Evolutionary conservation across 2,329 filamentous ascomycete genomes (phyloP).

Genomic region (Karstenula rhodostoma): DNA sequence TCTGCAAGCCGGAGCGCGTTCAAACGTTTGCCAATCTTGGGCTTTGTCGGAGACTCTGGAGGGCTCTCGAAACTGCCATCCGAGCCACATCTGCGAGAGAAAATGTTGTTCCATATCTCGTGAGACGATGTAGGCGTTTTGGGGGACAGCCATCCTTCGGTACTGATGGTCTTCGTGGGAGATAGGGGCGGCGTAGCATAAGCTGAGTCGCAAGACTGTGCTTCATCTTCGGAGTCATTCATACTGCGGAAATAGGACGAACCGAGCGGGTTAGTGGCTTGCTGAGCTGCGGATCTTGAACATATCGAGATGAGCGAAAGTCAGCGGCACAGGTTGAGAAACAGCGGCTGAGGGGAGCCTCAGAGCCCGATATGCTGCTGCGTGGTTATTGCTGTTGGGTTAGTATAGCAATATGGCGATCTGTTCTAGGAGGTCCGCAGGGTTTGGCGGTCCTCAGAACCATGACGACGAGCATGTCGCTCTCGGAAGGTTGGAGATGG

Average conservation of each 20-base stretch:
- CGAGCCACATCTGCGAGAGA: constrained; percentile 26
- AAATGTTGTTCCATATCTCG: constrained; percentile 38
- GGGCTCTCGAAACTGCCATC: constrained; percentile 24
- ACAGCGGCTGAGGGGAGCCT: constrained; percentile 11
- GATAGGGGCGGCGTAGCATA: constrained; percentile 45
- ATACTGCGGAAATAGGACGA: constrained; percentile 27
- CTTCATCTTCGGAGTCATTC: constrained; percentile 32
- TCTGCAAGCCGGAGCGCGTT: constrained; percentile 27
- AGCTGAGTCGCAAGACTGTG: constrained; percentile 23
- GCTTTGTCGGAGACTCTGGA: constrained; percentile 37
- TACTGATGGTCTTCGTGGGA: constrained; percentile 45
- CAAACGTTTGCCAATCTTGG: constrained; percentile 24
- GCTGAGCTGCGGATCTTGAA: constrained; percentile 18
- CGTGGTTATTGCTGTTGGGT: constrained; percentile 41
- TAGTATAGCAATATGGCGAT: constrained; percentile 42
- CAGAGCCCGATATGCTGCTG: constrained; percentile 27
- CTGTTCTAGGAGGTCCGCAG: constrained; percentile 29
- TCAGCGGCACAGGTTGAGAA: constrained; percentile 20
- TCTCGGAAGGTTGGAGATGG: constrained; percentile 24
- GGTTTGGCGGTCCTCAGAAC: constrained; percentile 12
- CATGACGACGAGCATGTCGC: constrained; percentile 15
- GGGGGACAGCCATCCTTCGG: constrained; percentile 40
- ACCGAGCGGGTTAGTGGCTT: constrained; percentile 17
- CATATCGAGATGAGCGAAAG: constrained; percentile 38
- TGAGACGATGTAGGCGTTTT: constrained; percentile 42